Base-by-base conservation (phyloP, 305 asterid species). In the Nicotiana rustica region DNA sequence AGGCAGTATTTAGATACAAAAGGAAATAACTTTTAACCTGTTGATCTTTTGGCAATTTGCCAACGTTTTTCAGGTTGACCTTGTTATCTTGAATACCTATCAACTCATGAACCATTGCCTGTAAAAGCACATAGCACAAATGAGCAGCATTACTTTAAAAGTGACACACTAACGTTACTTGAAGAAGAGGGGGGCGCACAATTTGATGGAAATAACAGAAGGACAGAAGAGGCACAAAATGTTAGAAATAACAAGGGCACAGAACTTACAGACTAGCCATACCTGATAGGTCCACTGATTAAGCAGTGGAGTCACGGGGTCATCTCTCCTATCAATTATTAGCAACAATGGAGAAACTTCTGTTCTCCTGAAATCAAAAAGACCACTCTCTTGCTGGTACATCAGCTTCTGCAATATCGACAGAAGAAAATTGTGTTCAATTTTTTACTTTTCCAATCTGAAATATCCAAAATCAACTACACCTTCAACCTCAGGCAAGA, bases 231-330 rank as follows among this genome's bases (percentile, higher is more conserved):
- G 41, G 61, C 76, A 36, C 70, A 75, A 52, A 7, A 15, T 75
- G 80, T 75, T 75, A 52, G 65, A 75, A 29, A 52, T 52, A 31
- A 75, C 29, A 59, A 82, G 67, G 76, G 18, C 59, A 83, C 86
- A 81, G 79, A 78, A 80, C 56, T n/a, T 80, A 80, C n/a, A 18
- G 66, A 31, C 10, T 41, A 70, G 55, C 60, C 41, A 68, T 88
- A 95, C 99, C 99, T 96, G 99, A 90, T 92, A 96, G 19, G 99
- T 95, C 99, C 99, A 96, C 82, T 95, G 99, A 87, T 96, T 94
- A 85, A 96, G 98, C 82, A 96, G 88, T 77, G 99, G 93, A 77
- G 97, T 92, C 84, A 93, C 99, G 13, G 98, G 99, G 87, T 96
- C 99, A 89, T 96, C 99, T 81, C 98, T 90, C 86, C 99, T 92